Conservation (phyloP, 257 asterid species). For the Penstemon eatonii region DNA sequence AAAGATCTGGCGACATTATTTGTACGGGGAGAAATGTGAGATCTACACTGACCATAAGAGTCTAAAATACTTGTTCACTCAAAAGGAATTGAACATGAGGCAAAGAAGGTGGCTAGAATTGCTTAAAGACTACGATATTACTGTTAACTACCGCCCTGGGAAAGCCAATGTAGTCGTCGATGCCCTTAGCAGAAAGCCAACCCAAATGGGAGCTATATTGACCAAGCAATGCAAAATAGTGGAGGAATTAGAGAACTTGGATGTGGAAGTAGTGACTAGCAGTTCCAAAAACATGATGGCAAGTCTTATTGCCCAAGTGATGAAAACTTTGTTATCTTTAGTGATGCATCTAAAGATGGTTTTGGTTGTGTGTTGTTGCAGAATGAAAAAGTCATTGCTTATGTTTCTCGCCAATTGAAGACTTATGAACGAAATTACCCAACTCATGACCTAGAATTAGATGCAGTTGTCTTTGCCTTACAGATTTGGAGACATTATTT, state of each 20-base stretch:
- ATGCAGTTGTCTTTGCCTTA: too few species aligned
- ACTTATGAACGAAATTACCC: too few species aligned
- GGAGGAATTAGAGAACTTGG: background rate
- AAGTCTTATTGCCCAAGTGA: background rate
- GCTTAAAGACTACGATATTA: background rate
- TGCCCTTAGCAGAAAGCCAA: background rate
- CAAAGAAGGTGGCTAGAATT: conserved; percentile 3
- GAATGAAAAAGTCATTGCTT: too few species aligned
- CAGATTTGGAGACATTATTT: too few species aligned
- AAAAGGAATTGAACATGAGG: background rate
- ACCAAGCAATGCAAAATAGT: background rate
- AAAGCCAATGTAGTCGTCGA: background rate
- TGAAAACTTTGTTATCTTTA: too few species aligned
- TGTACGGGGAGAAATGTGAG: background rate
- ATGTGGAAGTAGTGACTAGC: background rate
- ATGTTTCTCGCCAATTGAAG: too few species aligned
- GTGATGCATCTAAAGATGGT: too few species aligned
- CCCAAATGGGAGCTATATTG: background rate
- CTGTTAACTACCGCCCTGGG: background rate
- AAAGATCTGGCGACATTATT: background rate
- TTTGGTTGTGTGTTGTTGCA: too few species aligned
- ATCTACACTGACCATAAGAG: conserved; percentile 1
- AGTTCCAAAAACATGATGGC: background rate
- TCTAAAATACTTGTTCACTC: background rate
- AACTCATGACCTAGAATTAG: too few species aligned